These are phyloP conservation scores for Zymoseptoria ardabiliae DNA, from an alignment of 2,329 filamentous ascomycete genomes.

Conservation along the genomic window DNA sequence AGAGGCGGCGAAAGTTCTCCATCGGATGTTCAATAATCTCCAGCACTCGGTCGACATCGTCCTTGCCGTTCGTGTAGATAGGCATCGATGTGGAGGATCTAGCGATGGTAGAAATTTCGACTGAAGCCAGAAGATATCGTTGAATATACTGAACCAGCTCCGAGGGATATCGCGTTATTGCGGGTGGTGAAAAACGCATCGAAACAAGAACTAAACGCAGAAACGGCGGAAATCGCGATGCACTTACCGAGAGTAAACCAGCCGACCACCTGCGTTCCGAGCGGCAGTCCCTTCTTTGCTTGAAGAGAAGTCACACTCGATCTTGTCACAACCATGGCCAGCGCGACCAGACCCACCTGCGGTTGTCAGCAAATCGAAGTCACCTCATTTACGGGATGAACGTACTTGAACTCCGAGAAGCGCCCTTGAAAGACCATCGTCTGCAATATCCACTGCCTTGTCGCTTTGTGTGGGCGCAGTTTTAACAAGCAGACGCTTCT, in stretches of 20 bases:
- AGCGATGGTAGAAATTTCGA: background rate
- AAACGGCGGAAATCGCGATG: background rate
- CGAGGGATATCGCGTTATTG: background rate
- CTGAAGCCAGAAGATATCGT: background rate
- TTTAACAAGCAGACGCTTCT: slow-evolving; percentile 52
- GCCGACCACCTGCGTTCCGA: slow-evolving; percentile 79
- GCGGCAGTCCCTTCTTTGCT: slow-evolving; percentile 73
- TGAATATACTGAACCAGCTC: background rate
- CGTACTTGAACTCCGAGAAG: slow-evolving; percentile 57
- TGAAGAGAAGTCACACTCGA: slow-evolving; percentile 81
- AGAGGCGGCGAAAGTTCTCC: slow-evolving; percentile 5
- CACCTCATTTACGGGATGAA: slow-evolving; percentile 32
- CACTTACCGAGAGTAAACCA: slow-evolving; percentile 66
- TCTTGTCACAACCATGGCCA: slow-evolving; percentile 78
- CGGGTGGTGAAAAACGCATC: background rate
- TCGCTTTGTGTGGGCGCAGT: slow-evolving; percentile 30
- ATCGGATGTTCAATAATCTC: slow-evolving; percentile 12
- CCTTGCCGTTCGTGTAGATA: slow-evolving; percentile 5
- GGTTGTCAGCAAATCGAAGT: slow-evolving; percentile 2
- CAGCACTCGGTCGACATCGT: slow-evolving; percentile 10
- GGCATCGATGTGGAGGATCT: slow-evolving; percentile 5
- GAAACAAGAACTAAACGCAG: background rate
- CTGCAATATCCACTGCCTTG: slow-evolving; percentile 23
- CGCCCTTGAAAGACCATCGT: slow-evolving; percentile 47
- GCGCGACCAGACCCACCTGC: slow-evolving; percentile 65